Evolutionary conservation across 1,284 basidiomycete species (phyloP).

Genomic region (Irpex lacteus): DNA sequence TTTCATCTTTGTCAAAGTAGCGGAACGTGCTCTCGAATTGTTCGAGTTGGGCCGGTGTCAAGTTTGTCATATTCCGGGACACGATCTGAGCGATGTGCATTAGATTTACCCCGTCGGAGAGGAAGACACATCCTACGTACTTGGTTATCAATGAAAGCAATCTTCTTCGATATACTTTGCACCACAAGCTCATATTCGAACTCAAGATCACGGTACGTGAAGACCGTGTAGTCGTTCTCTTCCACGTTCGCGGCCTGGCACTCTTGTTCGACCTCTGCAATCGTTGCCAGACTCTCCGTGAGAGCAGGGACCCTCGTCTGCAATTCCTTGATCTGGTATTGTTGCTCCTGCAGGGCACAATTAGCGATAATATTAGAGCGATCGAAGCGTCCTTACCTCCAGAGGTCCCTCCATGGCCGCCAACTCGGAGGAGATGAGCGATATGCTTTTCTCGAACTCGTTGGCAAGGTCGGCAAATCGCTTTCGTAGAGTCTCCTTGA

Average conservation of each 20-base stretch:
- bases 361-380: conserved; percentile 18
- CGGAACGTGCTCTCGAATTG: conserved; percentile 98
- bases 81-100: conserved; percentile 55
- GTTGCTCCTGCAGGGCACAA: conserved; percentile 43
- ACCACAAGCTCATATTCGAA: conserved; percentile 87
- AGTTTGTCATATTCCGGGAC: conserved; percentile 85
- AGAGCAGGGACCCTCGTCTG: conserved; percentile 65
- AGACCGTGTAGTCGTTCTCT: conserved; percentile 95
- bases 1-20: conserved; percentile 93
- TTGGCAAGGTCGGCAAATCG: conserved; percentile 86
- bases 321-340: conserved; percentile 50
- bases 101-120: background rate
- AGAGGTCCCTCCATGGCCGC: conserved; percentile 77
- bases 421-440: conserved; percentile 72
- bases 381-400: conserved; percentile 47
- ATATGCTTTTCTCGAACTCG: conserved; percentile 75
- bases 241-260: conserved; percentile 93
- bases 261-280: conserved; percentile 67
- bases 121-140: conserved; percentile 37
- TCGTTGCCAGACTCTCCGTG: conserved; percentile 51
- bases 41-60: conserved; percentile 94
- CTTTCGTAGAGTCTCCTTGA: conserved; percentile 85
- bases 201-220: conserved; percentile 86
- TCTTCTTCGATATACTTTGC: conserved; percentile 84
- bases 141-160: conserved; percentile 96